Conservation (phyloP, 352 stramenopile genomes). For the Phytophthora tubulina region DNA sequence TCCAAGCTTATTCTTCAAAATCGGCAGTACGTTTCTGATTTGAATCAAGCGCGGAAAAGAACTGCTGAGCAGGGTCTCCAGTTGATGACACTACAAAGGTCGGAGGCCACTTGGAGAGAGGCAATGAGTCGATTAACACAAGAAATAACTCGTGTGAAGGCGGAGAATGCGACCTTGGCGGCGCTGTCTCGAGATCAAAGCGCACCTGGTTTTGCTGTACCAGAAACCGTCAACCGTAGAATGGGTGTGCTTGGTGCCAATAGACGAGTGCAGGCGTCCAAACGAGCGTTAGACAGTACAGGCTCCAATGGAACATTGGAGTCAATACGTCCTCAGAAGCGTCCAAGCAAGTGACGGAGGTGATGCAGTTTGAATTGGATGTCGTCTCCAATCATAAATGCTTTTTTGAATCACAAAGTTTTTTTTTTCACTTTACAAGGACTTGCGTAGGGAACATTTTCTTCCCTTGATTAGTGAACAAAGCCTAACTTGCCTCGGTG, state of each 20-base stretch:
- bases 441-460: too few relatives aligned
- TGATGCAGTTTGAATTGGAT: too few relatives aligned
- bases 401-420: too few relatives aligned
- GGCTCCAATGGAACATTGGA: neutral
- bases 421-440: too few relatives aligned
- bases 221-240: neutral
- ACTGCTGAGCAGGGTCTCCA: neutral
- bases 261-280: neutral
- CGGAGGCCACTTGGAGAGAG: neutral
- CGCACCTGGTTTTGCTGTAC: neutral
- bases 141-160: neutral
- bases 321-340: neutral
- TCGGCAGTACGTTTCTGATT: conserved; percentile 3
- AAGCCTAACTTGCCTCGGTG: too few relatives aligned
- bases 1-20: neutral
- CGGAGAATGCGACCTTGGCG: neutral
- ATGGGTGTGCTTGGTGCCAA: neutral
- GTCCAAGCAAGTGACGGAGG: neutral
- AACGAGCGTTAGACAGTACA: neutral
- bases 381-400: too few relatives aligned
- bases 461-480: too few relatives aligned
- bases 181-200: neutral
- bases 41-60: neutral
- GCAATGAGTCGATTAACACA: neutral
- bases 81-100: neutral